Evolutionary conservation across 2,329 filamentous ascomycete species (phyloP).

Genomic region (Pezicula carpinea): DNA sequence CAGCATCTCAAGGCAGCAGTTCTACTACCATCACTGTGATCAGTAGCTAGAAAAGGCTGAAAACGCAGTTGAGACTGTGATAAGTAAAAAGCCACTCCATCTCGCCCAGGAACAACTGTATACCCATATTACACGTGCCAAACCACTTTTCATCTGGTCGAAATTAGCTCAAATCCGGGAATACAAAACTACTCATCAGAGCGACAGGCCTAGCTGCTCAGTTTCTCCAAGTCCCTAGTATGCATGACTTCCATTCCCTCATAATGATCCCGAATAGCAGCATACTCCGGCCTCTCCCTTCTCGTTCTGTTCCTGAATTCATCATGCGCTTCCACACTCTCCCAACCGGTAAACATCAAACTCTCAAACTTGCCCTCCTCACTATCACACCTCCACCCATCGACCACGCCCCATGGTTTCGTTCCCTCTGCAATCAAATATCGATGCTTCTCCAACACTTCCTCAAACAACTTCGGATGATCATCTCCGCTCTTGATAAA

Average conservation of each 20-base stretch:
- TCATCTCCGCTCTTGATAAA: slow-evolving; percentile 5
- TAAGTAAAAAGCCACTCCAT: no score
- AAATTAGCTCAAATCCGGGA: no score
- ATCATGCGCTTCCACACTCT: slow-evolving; percentile 4
- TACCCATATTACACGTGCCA: no score
- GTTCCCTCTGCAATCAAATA: neutral
- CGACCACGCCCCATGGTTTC: slow-evolving; percentile 4
- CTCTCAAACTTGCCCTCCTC: slow-evolving; percentile 8
- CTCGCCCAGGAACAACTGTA: no score
- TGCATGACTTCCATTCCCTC: slow-evolving; percentile 10
- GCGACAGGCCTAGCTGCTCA: no score
- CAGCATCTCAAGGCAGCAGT: no score
- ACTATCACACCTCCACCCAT: slow-evolving; percentile 7
- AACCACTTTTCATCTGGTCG: no score
- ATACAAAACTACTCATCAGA: no score
- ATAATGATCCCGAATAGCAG: slow-evolving; percentile 2
- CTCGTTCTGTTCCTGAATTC: slow-evolving; percentile 6
- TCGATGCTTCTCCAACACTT: slow-evolving; percentile 1
- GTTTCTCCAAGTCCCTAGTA: slow-evolving; percentile 9
- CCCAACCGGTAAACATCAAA: slow-evolving; percentile 12
- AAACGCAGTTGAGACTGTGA: no score
- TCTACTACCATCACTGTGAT: no score
- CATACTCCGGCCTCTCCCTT: slow-evolving; percentile 3
- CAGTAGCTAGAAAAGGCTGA: no score
- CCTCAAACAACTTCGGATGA: slow-evolving; percentile 2